phyloP scores from a whole-genome alignment of 345 rosid genomes.

The Salix dunnii region DNA sequence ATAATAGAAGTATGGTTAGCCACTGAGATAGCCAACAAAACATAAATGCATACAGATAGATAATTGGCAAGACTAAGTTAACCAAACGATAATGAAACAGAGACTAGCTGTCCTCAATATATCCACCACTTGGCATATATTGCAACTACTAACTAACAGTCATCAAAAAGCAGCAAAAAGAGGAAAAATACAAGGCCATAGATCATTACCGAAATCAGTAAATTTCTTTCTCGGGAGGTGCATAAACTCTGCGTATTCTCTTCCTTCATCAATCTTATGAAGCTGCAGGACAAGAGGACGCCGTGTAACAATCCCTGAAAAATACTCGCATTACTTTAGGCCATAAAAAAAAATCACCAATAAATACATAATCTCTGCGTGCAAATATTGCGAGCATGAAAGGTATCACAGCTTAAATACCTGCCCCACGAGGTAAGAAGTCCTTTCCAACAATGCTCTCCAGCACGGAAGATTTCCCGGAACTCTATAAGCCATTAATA shows the following conservation, averaged over 20 bases:
- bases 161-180: background rate
- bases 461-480: conserved; percentile 94
- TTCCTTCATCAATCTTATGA: conserved; percentile 83
- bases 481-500: conserved; percentile 53
- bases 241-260: conserved; percentile 95
- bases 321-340: background rate
- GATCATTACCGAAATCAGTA: conserved; percentile 69
- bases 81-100: background rate
- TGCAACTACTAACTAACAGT: background rate
- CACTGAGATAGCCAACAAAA: conserved; percentile 6
- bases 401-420: conserved; percentile 34
- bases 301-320: conserved; percentile 92
- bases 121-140: background rate
- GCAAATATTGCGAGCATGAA: background rate
- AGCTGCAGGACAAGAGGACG: conserved; percentile 97
- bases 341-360: too few species aligned
- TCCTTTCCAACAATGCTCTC: conserved; percentile 95
- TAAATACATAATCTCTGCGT: too few species aligned
- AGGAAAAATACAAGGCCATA: background rate
- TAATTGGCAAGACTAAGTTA: background rate
- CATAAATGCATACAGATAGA: background rate
- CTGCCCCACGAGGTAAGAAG: conserved; percentile 95
- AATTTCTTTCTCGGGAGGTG: conserved; percentile 85
- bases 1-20: conserved; percentile 9
- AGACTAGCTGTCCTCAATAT: background rate